These are phyloP conservation scores for Aspergillus ellipticus DNA, from an alignment of 495 filamentous ascomycete genomes.

Conservation along the genomic window DNA sequence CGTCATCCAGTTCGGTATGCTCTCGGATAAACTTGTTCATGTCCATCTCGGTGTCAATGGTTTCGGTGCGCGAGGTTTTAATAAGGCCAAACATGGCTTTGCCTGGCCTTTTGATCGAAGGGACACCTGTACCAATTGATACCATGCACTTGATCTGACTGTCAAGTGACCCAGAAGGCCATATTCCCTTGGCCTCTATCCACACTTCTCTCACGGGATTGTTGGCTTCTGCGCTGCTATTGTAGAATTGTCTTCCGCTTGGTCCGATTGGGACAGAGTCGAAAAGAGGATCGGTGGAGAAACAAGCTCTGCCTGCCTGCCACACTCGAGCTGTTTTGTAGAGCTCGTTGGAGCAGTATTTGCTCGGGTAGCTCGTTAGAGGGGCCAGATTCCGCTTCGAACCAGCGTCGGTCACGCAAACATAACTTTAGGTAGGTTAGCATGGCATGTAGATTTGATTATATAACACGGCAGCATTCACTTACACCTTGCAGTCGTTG, in stretches of 20 bases:
- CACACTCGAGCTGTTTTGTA: slow-evolving; percentile 41
- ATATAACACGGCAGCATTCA: too few relatives aligned
- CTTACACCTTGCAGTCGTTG: slow-evolving; percentile 35
- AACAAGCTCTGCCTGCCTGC: slow-evolving; percentile 45
- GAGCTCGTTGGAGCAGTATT: slow-evolving; percentile 33
- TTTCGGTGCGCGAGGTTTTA: slow-evolving; percentile 24
- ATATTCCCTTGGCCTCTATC: slow-evolving; percentile 43
- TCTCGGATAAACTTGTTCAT: slow-evolving; percentile 35
- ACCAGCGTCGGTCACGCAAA: slow-evolving; percentile 43
- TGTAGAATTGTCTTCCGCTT: slow-evolving; percentile 31
- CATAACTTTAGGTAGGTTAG: slow-evolving; percentile 33
- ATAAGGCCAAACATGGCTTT: slow-evolving; percentile 26
- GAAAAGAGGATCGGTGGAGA: slow-evolving; percentile 45
- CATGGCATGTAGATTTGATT: slow-evolving; percentile 5
- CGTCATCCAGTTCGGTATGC: slow-evolving; percentile 30
- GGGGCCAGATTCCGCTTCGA: slow-evolving; percentile 35
- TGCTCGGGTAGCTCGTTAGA: slow-evolving; percentile 42
- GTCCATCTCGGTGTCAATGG: slow-evolving; percentile 39
- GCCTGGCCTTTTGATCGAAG: slow-evolving; percentile 26
- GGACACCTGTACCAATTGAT: slow-evolving; percentile 45
- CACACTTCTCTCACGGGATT: slow-evolving; percentile 46
- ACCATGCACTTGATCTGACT: slow-evolving; percentile 38
- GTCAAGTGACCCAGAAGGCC: slow-evolving; percentile 27
- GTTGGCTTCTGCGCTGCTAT: slow-evolving; percentile 38
- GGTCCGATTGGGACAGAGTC: slow-evolving; percentile 39